Percentiles rank a stretch among this genome's conserved stretches.
These are phyloP conservation scores for Plasmodium malariae DNA, from an alignment of 169 alveolate species.

Conservation along the genomic window DNA sequence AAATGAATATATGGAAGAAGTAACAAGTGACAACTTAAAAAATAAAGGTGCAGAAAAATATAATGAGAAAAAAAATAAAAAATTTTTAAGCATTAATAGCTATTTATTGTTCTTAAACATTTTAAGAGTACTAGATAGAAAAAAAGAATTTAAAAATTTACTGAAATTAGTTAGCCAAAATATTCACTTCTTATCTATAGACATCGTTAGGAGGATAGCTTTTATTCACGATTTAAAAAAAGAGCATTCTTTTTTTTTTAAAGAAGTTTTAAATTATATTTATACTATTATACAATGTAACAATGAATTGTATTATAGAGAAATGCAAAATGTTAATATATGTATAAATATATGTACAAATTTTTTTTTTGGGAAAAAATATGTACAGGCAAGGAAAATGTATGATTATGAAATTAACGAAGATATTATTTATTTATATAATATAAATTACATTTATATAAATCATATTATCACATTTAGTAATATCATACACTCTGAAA, in stretches of 20 bases:
- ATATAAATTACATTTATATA: constrained; percentile 67
- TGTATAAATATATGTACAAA: constrained; percentile 61
- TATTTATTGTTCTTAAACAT: constrained; percentile 45
- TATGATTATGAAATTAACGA: constrained; percentile 31
- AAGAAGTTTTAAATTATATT: constrained; percentile 49
- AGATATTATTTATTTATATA: constrained; percentile 42
- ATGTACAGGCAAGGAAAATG: constrained; percentile 1
- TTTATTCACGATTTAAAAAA: constrained; percentile 20
- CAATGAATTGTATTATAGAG: constrained; percentile 32
- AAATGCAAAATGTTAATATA: constrained; percentile 42
- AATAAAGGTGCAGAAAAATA: not conserved
- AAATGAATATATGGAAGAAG: constrained; percentile 18
- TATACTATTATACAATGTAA: constrained; percentile 46
- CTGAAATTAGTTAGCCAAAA: constrained; percentile 44
- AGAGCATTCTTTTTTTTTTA: constrained; percentile 41
- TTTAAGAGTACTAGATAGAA: constrained; percentile 36
- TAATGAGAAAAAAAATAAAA: not conserved
- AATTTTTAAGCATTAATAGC: constrained; percentile 22
- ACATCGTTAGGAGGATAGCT: constrained; percentile 52
- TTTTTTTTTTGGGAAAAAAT: constrained; percentile 52
- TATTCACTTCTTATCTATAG: constrained; percentile 55
- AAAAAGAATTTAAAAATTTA: constrained; percentile 17
- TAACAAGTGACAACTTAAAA: not conserved
- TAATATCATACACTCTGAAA: not conserved
- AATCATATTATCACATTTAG: constrained; percentile 51